Conservation (phyloP, 352 stramenopile species). For the Aphanomyces invadans region DNA sequence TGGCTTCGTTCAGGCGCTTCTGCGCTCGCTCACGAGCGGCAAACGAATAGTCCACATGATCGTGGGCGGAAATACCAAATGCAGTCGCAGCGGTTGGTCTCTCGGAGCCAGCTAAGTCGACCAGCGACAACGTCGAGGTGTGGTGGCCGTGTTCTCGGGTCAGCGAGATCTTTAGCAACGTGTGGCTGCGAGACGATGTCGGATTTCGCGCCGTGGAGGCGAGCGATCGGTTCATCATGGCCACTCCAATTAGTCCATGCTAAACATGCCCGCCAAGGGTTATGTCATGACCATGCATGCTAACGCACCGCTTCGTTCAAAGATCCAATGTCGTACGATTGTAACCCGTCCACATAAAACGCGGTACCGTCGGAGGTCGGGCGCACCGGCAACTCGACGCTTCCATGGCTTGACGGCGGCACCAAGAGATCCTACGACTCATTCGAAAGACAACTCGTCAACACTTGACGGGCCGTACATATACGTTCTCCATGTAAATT, state of each 20-base stretch:
- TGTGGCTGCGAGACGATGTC: constrained; percentile 65
- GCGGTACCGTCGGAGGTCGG: constrained; percentile 32
- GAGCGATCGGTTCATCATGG: constrained; percentile 43
- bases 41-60: constrained; percentile 8
- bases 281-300: not conserved
- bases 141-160: constrained; percentile 24
- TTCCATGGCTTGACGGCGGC: constrained; percentile 14
- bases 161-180: constrained; percentile 51
- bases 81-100: constrained; percentile 42
- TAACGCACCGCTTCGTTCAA: constrained; percentile 36
- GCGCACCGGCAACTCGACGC: constrained; percentile 41
- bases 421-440: constrained; percentile 40
- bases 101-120: constrained; percentile 65
- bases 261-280: not conserved
- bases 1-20: constrained; percentile 61
- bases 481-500: constrained; percentile 69
- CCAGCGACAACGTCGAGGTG: constrained; percentile 50
- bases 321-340: constrained; percentile 40
- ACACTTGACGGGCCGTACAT: not conserved
- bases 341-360: constrained; percentile 57
- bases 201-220: constrained; percentile 52
- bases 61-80: constrained; percentile 40
- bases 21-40: constrained; percentile 44
- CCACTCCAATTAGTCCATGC: constrained; percentile 38
- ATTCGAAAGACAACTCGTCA: not conserved